Conservation (phyloP, 805 yeast genomes). For the Lipomyces sp. region DNA sequence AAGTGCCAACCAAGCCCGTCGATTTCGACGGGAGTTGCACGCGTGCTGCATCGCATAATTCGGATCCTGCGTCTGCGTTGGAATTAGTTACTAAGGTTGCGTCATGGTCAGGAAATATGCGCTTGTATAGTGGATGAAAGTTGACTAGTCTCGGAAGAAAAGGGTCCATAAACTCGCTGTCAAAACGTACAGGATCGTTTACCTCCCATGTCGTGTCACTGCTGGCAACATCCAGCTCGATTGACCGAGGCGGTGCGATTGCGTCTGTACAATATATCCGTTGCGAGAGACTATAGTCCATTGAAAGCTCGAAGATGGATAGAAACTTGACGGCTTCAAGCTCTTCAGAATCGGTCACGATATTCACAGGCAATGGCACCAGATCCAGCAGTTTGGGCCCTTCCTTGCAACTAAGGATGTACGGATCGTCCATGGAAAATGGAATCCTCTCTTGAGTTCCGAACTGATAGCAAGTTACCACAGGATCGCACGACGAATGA, state of each 20-base stretch:
- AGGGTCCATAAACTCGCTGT: constrained; percentile 19
- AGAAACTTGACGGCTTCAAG: constrained; percentile 17
- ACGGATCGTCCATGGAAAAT: constrained; percentile 49
- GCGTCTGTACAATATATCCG: constrained; percentile 13
- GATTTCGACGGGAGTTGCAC: background rate
- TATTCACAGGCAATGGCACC: background rate
- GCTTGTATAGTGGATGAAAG: constrained; percentile 26
- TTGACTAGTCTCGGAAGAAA: constrained; percentile 22
- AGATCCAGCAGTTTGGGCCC: constrained; percentile 18
- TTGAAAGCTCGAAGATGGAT: constrained; percentile 16
- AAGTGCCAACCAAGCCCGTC: background rate
- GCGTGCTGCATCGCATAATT: constrained; percentile 1
- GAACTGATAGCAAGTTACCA: constrained; percentile 47
- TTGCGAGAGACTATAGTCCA: constrained; percentile 21
- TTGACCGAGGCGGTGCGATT: background rate
- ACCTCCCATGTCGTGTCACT: background rate
- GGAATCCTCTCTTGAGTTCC: constrained; percentile 48
- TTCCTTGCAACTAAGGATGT: constrained; percentile 15
- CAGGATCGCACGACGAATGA: constrained; percentile 46
- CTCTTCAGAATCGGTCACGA: constrained; percentile 10
- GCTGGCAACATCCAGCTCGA: constrained; percentile 16
- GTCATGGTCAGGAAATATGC: constrained; percentile 21
- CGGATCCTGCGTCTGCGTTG: background rate
- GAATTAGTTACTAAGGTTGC: constrained; percentile 17
- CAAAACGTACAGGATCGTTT: constrained; percentile 6